A percentile compares a stretch with the other conserved stretches of the same genome.
phyloP scores from a whole-genome alignment of 495 filamentous ascomycete genomes.

The Aspergillus asperescens region DNA sequence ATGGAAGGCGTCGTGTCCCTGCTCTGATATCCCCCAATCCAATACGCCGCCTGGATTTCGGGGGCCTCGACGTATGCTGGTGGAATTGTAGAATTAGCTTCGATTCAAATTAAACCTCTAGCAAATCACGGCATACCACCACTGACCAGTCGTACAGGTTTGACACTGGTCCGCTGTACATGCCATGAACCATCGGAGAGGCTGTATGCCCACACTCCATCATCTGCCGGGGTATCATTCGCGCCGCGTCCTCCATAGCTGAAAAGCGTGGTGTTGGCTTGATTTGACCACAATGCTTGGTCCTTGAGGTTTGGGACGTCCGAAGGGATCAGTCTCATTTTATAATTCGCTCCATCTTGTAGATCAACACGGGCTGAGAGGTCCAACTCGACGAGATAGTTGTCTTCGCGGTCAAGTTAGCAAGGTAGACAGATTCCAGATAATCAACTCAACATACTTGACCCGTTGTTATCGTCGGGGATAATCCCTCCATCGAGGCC shows the following conservation, averaged over 20 bases:
- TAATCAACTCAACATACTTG: conserved; percentile 6
- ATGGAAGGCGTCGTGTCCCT: conserved; percentile 13
- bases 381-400: conserved; percentile 19
- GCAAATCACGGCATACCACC: conserved; percentile 5
- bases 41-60: conserved; percentile 13
- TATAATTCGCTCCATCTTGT: conserved; percentile 16
- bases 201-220: conserved; percentile 8
- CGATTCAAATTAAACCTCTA: neutral
- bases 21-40: conserved; percentile 14
- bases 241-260: conserved; percentile 7
- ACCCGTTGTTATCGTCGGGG: conserved; percentile 7
- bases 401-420: conserved; percentile 6
- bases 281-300: conserved; percentile 8
- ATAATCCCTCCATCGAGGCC: conserved; percentile 15
- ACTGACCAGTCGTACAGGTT: conserved; percentile 1
- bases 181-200: conserved; percentile 1
- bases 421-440: neutral
- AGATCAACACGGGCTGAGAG: conserved; percentile 3
- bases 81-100: too few relatives aligned
- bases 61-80: conserved; percentile 12
- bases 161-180: conserved; percentile 6
- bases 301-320: conserved; percentile 8
- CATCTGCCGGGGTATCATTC: conserved; percentile 3
- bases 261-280: conserved; percentile 9
- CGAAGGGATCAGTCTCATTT: conserved; percentile 8